These are phyloP conservation scores for Coemansia sp. DNA, from an alignment of 192 early-diverging fungal species.

Conservation along the genomic window DNA sequence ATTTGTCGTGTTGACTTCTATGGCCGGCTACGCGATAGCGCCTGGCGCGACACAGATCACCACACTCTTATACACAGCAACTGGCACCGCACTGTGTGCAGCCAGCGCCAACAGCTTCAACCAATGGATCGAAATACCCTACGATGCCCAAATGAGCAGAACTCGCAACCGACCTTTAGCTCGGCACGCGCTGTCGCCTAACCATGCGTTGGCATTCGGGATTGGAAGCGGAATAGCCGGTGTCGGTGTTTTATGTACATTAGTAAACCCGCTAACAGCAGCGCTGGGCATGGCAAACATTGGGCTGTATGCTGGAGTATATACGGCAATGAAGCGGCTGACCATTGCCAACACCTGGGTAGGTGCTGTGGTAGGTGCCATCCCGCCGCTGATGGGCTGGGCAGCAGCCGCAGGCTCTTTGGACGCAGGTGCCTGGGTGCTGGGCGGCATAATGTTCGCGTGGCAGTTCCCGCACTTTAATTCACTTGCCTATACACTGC, in stretches of 20 bases:
- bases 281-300: conserved; percentile 80
- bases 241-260: conserved; percentile 58
- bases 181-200: conserved; percentile 68
- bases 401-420: conserved; percentile 75
- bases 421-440: conserved; percentile 74
- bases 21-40: conserved; percentile 92
- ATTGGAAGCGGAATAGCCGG: conserved; percentile 66
- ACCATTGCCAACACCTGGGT: conserved; percentile 95
- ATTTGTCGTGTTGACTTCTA: conserved; percentile 88
- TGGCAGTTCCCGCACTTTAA: conserved; percentile 99
- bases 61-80: conserved; percentile 76
- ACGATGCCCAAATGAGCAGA: conserved; percentile 95
- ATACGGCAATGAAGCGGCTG: conserved; percentile 92
- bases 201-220: conserved; percentile 78
- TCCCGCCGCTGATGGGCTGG: conserved; percentile 99
- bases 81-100: conserved; percentile 85
- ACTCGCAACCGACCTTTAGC: conserved; percentile 87
- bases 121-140: conserved; percentile 94
- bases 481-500: conserved; percentile 83
- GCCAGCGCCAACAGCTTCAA: conserved; percentile 91
- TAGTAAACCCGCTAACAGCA: conserved; percentile 88
- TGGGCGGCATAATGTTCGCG: conserved; percentile 81
- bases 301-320: conserved; percentile 82
- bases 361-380: conserved; percentile 89
- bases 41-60: conserved; percentile 61